Base-by-base conservation (phyloP, 192 early-diverging fungal genomes). In the Umbelopsis ramanniana region DNA sequence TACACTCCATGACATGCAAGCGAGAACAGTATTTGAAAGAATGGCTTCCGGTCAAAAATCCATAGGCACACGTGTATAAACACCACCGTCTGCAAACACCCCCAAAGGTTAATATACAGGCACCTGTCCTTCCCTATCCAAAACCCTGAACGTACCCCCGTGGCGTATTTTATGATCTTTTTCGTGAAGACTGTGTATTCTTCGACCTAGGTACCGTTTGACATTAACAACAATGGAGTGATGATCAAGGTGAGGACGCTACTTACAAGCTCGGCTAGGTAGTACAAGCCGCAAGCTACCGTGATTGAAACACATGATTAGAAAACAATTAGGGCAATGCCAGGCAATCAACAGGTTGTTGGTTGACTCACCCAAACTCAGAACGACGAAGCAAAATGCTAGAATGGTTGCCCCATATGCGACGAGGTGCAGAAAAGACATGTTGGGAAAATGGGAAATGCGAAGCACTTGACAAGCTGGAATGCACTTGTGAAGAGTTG, bases 211-310 rank as follows among this genome's bases (percentile, higher is more conserved):
- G 6, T 6, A 19, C 48, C 4, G 6, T 2, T 63, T 37, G 26
- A 6, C 23, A 9, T 69, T 38, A 35, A 24, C 24, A 15, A 46
- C 38, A 69, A 22, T 1, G 21, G n/a, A 46, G 46, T 78, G 76
- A 35, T 76, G 74, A 47, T 67, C 8, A 29, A 24, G 29, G 21
- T 26, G 11, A 55, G 53, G 46, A 66, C 29, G 15, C 14, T 43
- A 67, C 68, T 82, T 55, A 92, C 86, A 26, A 91, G 67, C 68
- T 91, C 90, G 37, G 89, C 85, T 11, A 94, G 82, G 69, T 95
- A 95, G 75, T 96, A 96, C 38, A 96, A 84, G 10, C 93, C 93
- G 77, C 92, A 93, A 23, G 93, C 94, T 95, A 71, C 43, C 14
- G 48, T 15, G 5, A 50, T n/a, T 10, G 17, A 50, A 14, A 29